phyloP scores from a whole-genome alignment of 2,329 filamentous ascomycete species.

The Grosmannia huntii region DNA sequence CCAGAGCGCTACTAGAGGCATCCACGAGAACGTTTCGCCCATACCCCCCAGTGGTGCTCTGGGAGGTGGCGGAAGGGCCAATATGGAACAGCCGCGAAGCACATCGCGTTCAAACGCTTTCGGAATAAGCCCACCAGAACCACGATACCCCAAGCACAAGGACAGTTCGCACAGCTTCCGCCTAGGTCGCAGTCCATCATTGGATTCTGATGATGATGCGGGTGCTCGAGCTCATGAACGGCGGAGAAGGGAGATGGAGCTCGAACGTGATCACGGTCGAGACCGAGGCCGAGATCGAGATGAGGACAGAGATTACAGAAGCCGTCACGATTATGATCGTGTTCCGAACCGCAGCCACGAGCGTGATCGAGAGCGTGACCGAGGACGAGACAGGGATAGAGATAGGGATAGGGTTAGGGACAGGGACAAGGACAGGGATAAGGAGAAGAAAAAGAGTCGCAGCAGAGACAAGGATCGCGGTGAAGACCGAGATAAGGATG shows the following conservation, averaged over 20 bases:
- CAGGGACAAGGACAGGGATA: background rate
- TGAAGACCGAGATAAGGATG: constrained; percentile 8
- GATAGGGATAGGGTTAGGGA: background rate
- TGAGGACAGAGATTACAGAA: background rate
- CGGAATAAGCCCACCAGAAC: background rate
- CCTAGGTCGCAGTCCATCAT: constrained; percentile 28
- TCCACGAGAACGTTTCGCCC: constrained; percentile 30
- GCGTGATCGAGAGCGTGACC: constrained; percentile 16
- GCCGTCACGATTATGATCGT: constrained; percentile 18
- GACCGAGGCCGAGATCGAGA: constrained; percentile 19
- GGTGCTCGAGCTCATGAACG: constrained; percentile 16
- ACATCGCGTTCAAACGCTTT: constrained; percentile 8
- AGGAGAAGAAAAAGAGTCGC: constrained; percentile 8
- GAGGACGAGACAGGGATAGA: constrained; percentile 18
- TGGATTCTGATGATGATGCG: constrained; percentile 19
- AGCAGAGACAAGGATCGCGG: constrained; percentile 13
- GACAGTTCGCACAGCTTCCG: constrained; percentile 25
- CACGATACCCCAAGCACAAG: constrained; percentile 27
- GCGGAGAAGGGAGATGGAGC: constrained; percentile 17
- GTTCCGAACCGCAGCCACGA: constrained; percentile 17
- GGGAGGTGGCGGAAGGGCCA: constrained; percentile 13
- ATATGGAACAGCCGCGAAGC: constrained; percentile 20
- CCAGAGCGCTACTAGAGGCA: constrained; percentile 22
- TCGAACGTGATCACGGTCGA: constrained; percentile 17
- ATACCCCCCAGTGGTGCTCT: constrained; percentile 23